A percentile compares a stretch with the other conserved stretches of the same genome.
These are phyloP conservation scores for Podospora anserina DNA, from an alignment of 495 filamentous ascomycete species.

Conservation along the genomic window DNA sequence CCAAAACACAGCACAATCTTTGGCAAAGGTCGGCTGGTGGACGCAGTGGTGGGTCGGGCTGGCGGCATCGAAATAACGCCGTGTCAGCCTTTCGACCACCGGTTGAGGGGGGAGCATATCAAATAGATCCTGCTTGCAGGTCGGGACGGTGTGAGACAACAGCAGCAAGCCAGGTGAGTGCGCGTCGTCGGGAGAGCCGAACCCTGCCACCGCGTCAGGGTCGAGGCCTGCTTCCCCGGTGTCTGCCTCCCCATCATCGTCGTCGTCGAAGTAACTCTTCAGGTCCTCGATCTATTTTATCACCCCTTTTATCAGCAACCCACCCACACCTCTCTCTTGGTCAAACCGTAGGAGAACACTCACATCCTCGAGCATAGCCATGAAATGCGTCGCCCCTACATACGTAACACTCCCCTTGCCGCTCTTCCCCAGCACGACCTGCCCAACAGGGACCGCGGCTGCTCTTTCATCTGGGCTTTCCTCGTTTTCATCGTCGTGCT, in stretches of 20 bases:
- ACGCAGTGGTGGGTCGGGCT: slow-evolving; percentile 44
- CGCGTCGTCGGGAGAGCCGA: slow-evolving; percentile 25
- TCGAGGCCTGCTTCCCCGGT: slow-evolving; percentile 17
- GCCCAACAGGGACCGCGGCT: slow-evolving; percentile 8
- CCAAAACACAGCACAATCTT: slow-evolving; percentile 51
- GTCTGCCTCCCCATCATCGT: slow-evolving; percentile 34
- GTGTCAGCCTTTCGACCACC: slow-evolving; percentile 43
- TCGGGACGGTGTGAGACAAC: slow-evolving; percentile 25
- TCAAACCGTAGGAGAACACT: slow-evolving; percentile 19
- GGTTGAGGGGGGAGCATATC: slow-evolving; percentile 38
- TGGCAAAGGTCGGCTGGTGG: slow-evolving; percentile 44
- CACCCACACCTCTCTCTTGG: neutral
- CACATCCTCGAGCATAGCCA: slow-evolving; percentile 54
- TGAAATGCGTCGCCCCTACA: slow-evolving; percentile 53
- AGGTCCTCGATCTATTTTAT: slow-evolving; percentile 42
- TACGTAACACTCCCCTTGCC: slow-evolving; percentile 35
- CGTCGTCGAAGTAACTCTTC: slow-evolving; percentile 44
- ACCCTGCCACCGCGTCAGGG: slow-evolving; percentile 11
- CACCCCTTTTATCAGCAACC: neutral
- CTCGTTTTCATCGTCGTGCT: neutral
- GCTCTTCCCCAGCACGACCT: slow-evolving; percentile 37
- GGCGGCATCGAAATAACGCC: slow-evolving; percentile 49
- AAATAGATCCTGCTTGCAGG: slow-evolving; percentile 39
- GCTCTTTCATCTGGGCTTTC: slow-evolving; percentile 12
- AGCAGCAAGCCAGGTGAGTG: slow-evolving; percentile 36